Percentiles rank a stretch among this genome's conserved stretches.
phyloP scores from a whole-genome alignment of 2,329 filamentous ascomycete genomes.

The Pseudogymnoascus verrucosus region DNA sequence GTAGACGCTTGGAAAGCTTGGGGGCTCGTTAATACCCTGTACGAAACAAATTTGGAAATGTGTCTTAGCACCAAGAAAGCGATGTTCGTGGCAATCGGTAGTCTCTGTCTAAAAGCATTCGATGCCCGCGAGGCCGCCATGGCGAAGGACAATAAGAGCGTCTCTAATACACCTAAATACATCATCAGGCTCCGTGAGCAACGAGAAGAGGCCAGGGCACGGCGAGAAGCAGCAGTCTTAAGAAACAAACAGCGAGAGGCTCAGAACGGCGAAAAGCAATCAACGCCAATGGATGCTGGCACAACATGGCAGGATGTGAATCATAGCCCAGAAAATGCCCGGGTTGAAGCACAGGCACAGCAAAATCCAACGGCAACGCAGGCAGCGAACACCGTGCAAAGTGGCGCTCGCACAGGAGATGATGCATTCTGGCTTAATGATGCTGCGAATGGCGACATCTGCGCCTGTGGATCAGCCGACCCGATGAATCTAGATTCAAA shows the following conservation, averaged over 20 bases:
- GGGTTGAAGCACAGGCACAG: constrained; percentile 8
- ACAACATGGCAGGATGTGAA: neutral
- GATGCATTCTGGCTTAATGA: constrained; percentile 18
- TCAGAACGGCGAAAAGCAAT: neutral
- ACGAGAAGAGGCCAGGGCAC: constrained; percentile 16
- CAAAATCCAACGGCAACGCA: constrained; percentile 3
- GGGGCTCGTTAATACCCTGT: constrained; percentile 26
- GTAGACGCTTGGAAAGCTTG: constrained; percentile 26
- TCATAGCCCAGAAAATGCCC: neutral
- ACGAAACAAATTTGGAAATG: constrained; percentile 23
- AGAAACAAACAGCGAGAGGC: constrained; percentile 1
- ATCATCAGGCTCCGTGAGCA: constrained; percentile 21
- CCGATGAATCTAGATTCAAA: constrained; percentile 20
- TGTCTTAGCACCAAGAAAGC: constrained; percentile 9
- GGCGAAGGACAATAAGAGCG: constrained; percentile 9
- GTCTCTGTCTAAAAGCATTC: constrained; percentile 13
- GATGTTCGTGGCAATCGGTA: constrained; percentile 12
- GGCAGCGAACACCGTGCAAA: constrained; percentile 8
- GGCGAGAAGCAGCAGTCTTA: constrained; percentile 10
- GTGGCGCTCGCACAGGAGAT: constrained; percentile 10
- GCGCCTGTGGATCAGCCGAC: constrained; percentile 10
- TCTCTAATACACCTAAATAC: constrained; percentile 15
- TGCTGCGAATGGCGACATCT: constrained; percentile 11
- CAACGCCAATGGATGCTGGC: neutral
- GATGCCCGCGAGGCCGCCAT: constrained; percentile 13